These are phyloP conservation scores for Exophiala aquamarina DNA, from an alignment of 2,329 filamentous ascomycete species.

Conservation along the genomic window DNA sequence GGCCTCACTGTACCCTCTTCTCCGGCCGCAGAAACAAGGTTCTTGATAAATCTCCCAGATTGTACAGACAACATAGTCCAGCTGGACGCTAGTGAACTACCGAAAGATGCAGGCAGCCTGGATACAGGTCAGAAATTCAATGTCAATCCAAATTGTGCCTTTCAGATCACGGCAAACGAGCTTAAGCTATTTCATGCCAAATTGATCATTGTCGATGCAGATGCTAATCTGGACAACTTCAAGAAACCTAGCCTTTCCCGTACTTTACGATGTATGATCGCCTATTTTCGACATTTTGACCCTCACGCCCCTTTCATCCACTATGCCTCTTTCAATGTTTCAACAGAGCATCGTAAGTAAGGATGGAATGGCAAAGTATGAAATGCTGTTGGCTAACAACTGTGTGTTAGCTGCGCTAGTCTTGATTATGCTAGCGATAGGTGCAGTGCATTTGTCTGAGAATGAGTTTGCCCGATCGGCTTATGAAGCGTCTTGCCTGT, in stretches of 20 bases:
- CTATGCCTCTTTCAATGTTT: constrained; percentile 5
- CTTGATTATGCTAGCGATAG: constrained; percentile 7
- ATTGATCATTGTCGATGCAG: neutral
- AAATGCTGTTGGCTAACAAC: neutral
- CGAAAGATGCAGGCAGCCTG: neutral
- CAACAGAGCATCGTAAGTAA: constrained; percentile 1
- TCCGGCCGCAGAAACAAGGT: neutral
- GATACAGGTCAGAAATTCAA: neutral
- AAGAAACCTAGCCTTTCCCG: constrained; percentile 1
- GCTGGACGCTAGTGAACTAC: neutral
- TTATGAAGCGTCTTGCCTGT: constrained; percentile 2
- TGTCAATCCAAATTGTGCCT: neutral
- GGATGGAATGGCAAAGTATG: neutral
- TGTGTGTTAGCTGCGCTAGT: neutral
- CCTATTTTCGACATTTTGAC: constrained; percentile 9
- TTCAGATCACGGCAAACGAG: constrained; percentile 9
- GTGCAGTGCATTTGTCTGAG: constrained; percentile 8
- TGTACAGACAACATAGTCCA: neutral
- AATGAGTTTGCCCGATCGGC: constrained; percentile 4
- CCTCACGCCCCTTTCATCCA: constrained; percentile 9
- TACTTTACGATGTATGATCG: constrained; percentile 5
- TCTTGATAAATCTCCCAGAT: neutral
- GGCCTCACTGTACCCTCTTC: constrained; percentile 9
- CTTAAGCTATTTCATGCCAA: constrained; percentile 6
- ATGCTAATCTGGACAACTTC: neutral